Evolutionary conservation across 192 early-diverging fungal species (phyloP).

Genomic region (Irineochytrium annulatum): DNA sequence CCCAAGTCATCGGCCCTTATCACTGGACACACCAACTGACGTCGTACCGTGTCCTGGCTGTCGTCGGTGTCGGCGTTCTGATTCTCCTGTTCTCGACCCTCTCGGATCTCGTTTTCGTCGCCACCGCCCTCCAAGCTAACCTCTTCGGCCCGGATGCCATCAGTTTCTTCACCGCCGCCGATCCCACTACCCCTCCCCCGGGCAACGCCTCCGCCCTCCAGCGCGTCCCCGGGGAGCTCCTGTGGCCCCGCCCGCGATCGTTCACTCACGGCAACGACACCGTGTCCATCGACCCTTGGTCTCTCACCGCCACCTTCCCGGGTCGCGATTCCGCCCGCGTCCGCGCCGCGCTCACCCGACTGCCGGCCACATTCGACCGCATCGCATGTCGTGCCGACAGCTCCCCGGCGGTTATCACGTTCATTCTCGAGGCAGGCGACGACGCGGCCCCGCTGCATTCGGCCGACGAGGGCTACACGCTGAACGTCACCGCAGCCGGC

Average conservation of each 20-base stretch:
- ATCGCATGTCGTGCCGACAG: neutral
- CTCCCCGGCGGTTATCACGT: neutral
- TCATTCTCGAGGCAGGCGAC: neutral
- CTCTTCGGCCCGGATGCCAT: neutral
- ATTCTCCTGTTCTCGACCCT: no score
- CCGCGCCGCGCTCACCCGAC: neutral
- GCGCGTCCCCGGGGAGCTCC: slow-evolving; percentile 6
- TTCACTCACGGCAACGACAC: slow-evolving; percentile 6
- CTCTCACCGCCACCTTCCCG: neutral
- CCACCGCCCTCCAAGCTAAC: neutral
- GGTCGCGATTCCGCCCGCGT: neutral
- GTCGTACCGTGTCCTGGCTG: no score
- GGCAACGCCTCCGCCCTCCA: neutral
- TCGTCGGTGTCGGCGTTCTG: no score
- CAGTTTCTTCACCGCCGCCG: neutral
- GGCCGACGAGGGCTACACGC: slow-evolving; percentile 19
- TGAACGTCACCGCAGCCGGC: neutral
- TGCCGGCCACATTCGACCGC: neutral
- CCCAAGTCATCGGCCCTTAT: no score
- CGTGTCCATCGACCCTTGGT: neutral
- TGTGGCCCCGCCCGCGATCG: slow-evolving; percentile 15
- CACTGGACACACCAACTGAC: no score
- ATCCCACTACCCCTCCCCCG: neutral
- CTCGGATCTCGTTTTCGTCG: neutral
- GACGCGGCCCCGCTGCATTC: neutral